Evolutionary conservation across 768 basidiomycete genomes (phyloP).

Genomic region (Rhizopogon roseolus): DNA sequence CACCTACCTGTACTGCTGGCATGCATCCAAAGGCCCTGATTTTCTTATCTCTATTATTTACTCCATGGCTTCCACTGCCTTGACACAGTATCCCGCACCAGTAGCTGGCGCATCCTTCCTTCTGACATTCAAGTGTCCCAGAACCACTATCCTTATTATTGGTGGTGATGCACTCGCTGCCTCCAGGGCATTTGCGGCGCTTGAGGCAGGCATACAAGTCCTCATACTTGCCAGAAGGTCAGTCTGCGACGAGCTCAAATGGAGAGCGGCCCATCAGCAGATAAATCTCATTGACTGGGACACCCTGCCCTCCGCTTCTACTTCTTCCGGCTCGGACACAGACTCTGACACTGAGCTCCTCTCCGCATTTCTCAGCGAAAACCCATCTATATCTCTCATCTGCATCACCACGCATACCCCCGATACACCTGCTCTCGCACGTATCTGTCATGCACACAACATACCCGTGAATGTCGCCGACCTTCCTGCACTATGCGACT

Average conservation of each 20-base stretch:
- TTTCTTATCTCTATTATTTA: background rate
- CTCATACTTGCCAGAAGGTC: constrained; percentile 52
- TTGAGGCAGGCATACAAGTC: constrained; percentile 76
- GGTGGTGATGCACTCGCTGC: constrained; percentile 82
- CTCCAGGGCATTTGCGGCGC: constrained; percentile 72
- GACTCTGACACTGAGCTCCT: constrained; percentile 41
- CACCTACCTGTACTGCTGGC: too few relatives aligned
- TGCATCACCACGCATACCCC: constrained; percentile 66
- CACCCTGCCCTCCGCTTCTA: constrained; percentile 33
- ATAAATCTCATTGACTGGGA: constrained; percentile 56
- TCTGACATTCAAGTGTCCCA: constrained; percentile 63
- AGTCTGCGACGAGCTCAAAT: constrained; percentile 70
- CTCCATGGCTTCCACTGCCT: background rate
- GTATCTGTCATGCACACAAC: constrained; percentile 47
- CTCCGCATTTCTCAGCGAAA: constrained; percentile 37
- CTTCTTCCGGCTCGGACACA: constrained; percentile 3
- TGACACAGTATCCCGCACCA: constrained; percentile 35
- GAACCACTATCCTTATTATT: constrained; percentile 59
- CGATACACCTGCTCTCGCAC: constrained; percentile 51
- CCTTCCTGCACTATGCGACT: constrained; percentile 82
- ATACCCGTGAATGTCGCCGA: constrained; percentile 88
- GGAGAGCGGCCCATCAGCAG: constrained; percentile 53
- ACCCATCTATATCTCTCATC: constrained; percentile 43
- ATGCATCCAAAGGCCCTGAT: background rate
- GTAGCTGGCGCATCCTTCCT: constrained; percentile 69